Evolutionary conservation across 345 rosid genomes (phyloP), one percentile per base, ranked within the genome.

Genomic region (Hirschfeldia incana): DNA sequence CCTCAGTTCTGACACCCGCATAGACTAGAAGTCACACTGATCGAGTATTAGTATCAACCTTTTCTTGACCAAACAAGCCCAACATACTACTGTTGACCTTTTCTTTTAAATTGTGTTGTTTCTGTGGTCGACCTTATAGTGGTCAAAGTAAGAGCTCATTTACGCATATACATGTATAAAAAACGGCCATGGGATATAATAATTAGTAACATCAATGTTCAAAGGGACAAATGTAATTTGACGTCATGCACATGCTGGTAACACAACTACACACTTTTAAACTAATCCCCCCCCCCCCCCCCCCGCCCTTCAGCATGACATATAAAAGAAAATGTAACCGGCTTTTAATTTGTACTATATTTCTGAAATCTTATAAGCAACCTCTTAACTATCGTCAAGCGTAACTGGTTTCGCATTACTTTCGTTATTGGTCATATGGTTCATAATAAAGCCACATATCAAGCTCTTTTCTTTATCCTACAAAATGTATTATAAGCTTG

Each of bases 41-140:
- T 28, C 65, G 34, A 59, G 67, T 36, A 51, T 44, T 15, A 36
- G 15, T 21, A 65, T 65, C 65, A 65, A 30, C 72, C 36, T 55
- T 28, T 65, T 65, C 11, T 78, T 72, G 72, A 78, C 81, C 32
- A 39, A 12, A 26, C 70, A 62, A 57, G 65, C 71, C 8, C 80
- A 77, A 21, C 60, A 12, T 53, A 17, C 12, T 29, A 13, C 13
- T 57, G 53, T 72, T 72, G 73, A 67, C 77, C 6, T 58, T 21
- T 42, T 11, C 6, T 21, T 57, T 65, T 0, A 44, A 0, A 33
- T 1, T 4, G 51, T 29, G 49, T 63, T 39, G 70, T 64, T 30
- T 71, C 49, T 13, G 57, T 32, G 61, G 79, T 68, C 75, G 32
- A 76, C 64, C 69, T 5, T 60, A 1, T 13, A 17, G 67, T 53